A percentile compares a stretch with the other conserved stretches of the same genome.
Evolutionary conservation across 1,284 basidiomycete species (phyloP).

Genomic region (Tremellales sp.): DNA sequence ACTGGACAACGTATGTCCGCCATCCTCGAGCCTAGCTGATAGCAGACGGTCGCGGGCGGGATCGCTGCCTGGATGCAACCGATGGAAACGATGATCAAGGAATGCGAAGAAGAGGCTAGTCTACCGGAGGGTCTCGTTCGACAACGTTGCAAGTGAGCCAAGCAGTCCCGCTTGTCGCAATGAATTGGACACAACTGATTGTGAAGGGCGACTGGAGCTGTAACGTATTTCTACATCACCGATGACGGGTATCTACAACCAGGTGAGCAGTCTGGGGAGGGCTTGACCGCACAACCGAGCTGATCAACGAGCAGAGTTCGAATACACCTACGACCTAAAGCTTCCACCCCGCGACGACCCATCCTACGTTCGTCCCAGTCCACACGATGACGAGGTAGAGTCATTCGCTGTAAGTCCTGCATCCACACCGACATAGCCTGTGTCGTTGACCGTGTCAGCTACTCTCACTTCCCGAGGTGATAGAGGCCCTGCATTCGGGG

Average conservation of each 20-base stretch:
- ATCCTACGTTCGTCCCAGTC: slow-evolving; percentile 58
- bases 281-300: too few species aligned
- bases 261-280: slow-evolving; percentile 33
- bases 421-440: background rate
- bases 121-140: slow-evolving; percentile 62
- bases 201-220: slow-evolving; percentile 29
- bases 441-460: slow-evolving; percentile 21
- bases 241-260: slow-evolving; percentile 75
- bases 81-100: slow-evolving; percentile 79
- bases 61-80: slow-evolving; percentile 65
- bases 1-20: slow-evolving; percentile 37
- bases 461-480: slow-evolving; percentile 38
- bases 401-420: slow-evolving; percentile 50
- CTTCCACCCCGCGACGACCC: slow-evolving; percentile 56
- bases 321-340: slow-evolving; percentile 71
- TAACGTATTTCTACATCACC: slow-evolving; percentile 59
- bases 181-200: slow-evolving; percentile 12
- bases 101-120: slow-evolving; percentile 88
- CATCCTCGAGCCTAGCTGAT: background rate
- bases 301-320: slow-evolving; percentile 8
- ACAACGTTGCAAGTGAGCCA: slow-evolving; percentile 59
- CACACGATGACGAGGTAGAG: slow-evolving; percentile 89
- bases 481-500: slow-evolving; percentile 48
- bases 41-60: slow-evolving; percentile 53
- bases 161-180: slow-evolving; percentile 7